phyloP scores from a whole-genome alignment of 202 grass and related monocot species.

The Setaria viridis region DNA sequence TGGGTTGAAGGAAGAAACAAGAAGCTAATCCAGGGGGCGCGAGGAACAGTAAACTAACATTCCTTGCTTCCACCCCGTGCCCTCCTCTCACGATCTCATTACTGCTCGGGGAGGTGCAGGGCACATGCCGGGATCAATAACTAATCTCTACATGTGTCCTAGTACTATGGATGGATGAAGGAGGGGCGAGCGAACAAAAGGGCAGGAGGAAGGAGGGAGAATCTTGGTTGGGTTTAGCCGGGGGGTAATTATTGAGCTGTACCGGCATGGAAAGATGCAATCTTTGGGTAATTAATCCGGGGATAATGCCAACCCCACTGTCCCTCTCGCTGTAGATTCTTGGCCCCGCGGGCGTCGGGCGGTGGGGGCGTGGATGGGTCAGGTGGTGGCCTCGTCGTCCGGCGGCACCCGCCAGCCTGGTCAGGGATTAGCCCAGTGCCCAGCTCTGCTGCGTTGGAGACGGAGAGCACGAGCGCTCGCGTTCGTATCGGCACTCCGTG shows the following conservation, averaged over 20 bases:
- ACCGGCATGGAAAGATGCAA: slow-evolving; percentile 34
- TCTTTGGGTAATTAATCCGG: slow-evolving; percentile 47
- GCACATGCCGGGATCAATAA: not conserved
- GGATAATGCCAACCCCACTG: not conserved
- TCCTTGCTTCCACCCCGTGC: slow-evolving; percentile 46
- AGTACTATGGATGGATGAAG: not conserved
- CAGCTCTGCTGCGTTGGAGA: not conserved
- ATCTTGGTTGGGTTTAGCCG: slow-evolving; percentile 38
- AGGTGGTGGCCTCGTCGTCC: not conserved
- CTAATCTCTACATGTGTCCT: not conserved
- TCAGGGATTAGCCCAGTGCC: not conserved
- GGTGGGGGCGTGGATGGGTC: not conserved
- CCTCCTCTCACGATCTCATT: slow-evolving; percentile 20
- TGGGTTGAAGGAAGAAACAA: slow-evolving; percentile 38
- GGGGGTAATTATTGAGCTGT: not conserved
- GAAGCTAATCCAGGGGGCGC: slow-evolving; percentile 25
- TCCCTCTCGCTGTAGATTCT: slow-evolving; percentile 46
- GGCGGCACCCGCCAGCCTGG: slow-evolving; percentile 29
- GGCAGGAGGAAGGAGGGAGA: not conserved
- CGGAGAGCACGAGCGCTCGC: not conserved
- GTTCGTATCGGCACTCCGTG: not conserved
- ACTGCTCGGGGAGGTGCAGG: not conserved
- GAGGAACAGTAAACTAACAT: slow-evolving; percentile 50
- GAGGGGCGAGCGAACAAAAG: not conserved
- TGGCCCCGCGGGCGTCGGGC: slow-evolving; percentile 12